Evolutionary conservation across 768 basidiomycete species (phyloP).

Genomic region (Gelatoporia subvermispora): DNA sequence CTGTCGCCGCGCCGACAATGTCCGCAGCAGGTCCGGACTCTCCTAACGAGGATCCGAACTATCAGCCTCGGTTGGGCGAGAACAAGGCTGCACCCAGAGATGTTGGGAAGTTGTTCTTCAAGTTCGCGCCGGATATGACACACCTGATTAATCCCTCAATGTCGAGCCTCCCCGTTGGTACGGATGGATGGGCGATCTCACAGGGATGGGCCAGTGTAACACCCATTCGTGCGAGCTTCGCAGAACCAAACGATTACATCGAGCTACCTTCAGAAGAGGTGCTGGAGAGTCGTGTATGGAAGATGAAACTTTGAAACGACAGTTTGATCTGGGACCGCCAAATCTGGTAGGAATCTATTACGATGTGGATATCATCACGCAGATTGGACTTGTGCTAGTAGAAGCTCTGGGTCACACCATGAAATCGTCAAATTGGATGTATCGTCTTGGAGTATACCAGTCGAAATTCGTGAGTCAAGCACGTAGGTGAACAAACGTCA

Average conservation of each 20-base stretch:
- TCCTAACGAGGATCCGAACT: conserved; percentile 17
- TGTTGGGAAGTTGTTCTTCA: conserved; percentile 53
- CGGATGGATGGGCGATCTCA: conserved; percentile 78
- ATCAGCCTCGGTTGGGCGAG: conserved; percentile 5
- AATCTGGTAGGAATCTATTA: too few species aligned
- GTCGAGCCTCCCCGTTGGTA: conserved; percentile 62
- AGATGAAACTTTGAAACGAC: conserved; percentile 47
- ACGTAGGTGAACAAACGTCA: too few species aligned
- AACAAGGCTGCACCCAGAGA: conserved; percentile 15
- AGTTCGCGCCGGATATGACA: conserved; percentile 71
- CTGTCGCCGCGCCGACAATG: conserved; percentile 19
- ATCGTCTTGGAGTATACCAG: too few species aligned
- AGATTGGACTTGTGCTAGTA: too few species aligned
- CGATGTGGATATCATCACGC: too few species aligned
- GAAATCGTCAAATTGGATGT: too few species aligned
- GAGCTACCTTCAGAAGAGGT: conserved; percentile 17
- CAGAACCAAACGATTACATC: conserved; percentile 43
- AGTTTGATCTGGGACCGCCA: too few species aligned
- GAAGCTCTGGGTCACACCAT: too few species aligned
- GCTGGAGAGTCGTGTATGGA: conserved; percentile 44
- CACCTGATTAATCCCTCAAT: conserved; percentile 57
- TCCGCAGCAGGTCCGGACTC: conserved; percentile 43
- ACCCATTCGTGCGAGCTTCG: conserved; percentile 71
- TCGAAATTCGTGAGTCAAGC: too few species aligned
- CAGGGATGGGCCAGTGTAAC: conserved; percentile 73